phyloP scores from a whole-genome alignment of 2,329 filamentous ascomycete species.

The Fusarium continuum region DNA sequence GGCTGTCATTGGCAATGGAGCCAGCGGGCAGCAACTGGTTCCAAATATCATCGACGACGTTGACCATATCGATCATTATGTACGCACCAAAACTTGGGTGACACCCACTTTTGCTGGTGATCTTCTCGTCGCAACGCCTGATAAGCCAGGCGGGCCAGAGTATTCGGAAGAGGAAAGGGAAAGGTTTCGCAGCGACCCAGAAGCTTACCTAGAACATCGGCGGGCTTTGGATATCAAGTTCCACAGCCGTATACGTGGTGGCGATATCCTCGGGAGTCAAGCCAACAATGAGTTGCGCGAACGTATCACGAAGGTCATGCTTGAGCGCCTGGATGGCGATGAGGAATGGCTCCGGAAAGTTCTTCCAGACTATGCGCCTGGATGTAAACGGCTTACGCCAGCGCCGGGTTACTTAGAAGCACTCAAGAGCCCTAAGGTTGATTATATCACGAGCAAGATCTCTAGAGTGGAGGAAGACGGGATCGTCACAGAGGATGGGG shows the following conservation, averaged over 20 bases:
- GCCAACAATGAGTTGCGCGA: too few species aligned
- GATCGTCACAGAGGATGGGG: neutral
- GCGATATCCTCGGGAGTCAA: too few species aligned
- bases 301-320: neutral
- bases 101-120: constrained; percentile 1
- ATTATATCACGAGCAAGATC: neutral
- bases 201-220: too few species aligned
- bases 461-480: neutral
- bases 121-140: too few species aligned
- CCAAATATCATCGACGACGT: constrained; percentile 9
- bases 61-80: constrained; percentile 14
- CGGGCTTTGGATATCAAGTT: too few species aligned
- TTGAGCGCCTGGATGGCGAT: neutral
- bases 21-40: constrained; percentile 21
- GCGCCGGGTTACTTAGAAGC: neutral
- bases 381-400: neutral
- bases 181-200: too few species aligned
- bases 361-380: neutral
- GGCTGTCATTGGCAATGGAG: constrained; percentile 15
- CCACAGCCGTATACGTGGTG: too few species aligned
- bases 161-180: neutral
- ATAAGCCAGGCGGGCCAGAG: too few species aligned
- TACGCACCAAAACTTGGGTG: constrained; percentile 18
- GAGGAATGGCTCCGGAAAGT: too few species aligned
- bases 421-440: neutral